These are phyloP conservation scores for Brasilioporus rufonigricans DNA, from an alignment of 768 basidiomycete species.

Conservation along the genomic window DNA sequence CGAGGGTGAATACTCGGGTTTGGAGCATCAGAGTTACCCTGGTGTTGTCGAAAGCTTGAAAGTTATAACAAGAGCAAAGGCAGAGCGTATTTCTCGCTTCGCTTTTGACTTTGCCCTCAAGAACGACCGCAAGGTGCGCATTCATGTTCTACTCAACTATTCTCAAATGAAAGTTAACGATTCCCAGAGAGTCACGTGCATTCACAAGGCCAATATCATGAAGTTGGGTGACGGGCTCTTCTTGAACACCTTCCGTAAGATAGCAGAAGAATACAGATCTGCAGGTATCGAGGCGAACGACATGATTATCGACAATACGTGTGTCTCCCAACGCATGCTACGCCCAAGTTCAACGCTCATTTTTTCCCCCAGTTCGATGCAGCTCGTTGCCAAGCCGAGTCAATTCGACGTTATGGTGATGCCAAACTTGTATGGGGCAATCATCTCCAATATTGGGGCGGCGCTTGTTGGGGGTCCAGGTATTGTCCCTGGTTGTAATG, in stretches of 20 bases:
- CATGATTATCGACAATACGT: slow-evolving; percentile 99
- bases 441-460: slow-evolving; percentile 97
- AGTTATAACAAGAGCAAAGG: slow-evolving; percentile 92
- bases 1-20: slow-evolving; percentile 98
- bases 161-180: not conserved
- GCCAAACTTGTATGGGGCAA: slow-evolving; percentile 96
- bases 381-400: slow-evolving; percentile 90
- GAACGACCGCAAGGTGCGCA: slow-evolving; percentile 89
- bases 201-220: slow-evolving; percentile 99
- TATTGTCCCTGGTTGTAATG: slow-evolving; percentile 96
- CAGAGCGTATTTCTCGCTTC: slow-evolving; percentile 94
- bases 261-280: slow-evolving; percentile 95
- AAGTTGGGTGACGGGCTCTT: slow-evolving; percentile 99
- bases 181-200: slow-evolving; percentile 93
- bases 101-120: slow-evolving; percentile 99
- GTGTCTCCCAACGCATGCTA: slow-evolving; percentile 21
- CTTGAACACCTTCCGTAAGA: slow-evolving; percentile 94
- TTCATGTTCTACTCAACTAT: not conserved
- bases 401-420: slow-evolving; percentile 99
- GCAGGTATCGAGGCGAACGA: slow-evolving; percentile 91
- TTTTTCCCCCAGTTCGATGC: slow-evolving; percentile 79
- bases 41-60: slow-evolving; percentile 99
- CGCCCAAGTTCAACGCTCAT: not conserved
- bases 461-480: slow-evolving; percentile 98
- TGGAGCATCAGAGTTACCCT: slow-evolving; percentile 97